These are phyloP conservation scores for Ramaria sp. DNA, from an alignment of 768 basidiomycete species.

Conservation along the genomic window DNA sequence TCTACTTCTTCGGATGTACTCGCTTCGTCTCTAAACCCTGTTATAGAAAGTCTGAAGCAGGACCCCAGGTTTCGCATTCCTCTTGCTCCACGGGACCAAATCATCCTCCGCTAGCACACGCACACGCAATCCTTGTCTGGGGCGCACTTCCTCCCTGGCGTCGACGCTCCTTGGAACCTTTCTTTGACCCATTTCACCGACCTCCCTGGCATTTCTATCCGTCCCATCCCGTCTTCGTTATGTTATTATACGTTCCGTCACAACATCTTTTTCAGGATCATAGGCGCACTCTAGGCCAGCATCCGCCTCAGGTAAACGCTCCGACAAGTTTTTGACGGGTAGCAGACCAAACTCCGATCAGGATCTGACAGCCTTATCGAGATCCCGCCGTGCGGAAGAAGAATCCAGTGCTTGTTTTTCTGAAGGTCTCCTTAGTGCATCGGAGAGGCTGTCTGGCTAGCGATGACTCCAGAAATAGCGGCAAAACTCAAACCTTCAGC, in stretches of 20 bases:
- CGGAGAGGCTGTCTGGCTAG: too few species aligned
- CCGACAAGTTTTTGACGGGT: neutral
- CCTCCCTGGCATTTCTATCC: neutral
- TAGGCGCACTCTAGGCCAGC: neutral
- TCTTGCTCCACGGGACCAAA: neutral
- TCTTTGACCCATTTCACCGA: neutral
- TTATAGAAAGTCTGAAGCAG: neutral
- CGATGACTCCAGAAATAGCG: too few species aligned
- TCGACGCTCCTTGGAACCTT: neutral
- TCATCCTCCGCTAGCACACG: neutral
- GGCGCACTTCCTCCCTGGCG: neutral
- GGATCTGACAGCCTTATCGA: neutral
- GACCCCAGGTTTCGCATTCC: neutral
- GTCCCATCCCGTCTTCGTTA: neutral
- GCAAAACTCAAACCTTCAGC: too few species aligned
- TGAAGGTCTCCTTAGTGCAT: neutral
- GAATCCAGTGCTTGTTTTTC: neutral
- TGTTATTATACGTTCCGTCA: neutral
- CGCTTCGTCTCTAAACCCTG: neutral
- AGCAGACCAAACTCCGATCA: neutral
- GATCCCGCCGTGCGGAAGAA: neutral
- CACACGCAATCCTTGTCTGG: neutral
- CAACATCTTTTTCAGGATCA: neutral
- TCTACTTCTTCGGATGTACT: neutral
- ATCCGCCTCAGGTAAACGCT: neutral